Base-by-base conservation (phyloP, 2,329 filamentous ascomycete species). In the Sclerotinia trifoliorum region DNA sequence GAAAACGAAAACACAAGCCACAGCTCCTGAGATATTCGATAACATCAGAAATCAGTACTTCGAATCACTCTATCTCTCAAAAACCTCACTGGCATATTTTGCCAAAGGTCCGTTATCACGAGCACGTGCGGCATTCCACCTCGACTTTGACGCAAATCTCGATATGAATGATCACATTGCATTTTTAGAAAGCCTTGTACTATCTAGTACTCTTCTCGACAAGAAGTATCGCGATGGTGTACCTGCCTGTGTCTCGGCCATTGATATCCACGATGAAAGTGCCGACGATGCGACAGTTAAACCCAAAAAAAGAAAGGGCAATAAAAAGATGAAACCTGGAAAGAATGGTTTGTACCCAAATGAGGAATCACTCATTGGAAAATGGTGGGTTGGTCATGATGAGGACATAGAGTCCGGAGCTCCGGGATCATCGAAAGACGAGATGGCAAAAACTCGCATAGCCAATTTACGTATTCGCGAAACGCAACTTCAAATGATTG, bases 41-140 rank as follows among this genome's bases (percentile, higher is more conserved):
- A 85, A 82, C 70, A 82, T 90, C 68, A 81, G 86, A 66, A 80
- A 78, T 35, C 83, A 88, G 62, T 86, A 90, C 78, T 81, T 85
- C 67, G 84, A 88, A 68, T 82, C 83, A 7, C 78, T 90, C 1
- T 89, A 88, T 81, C 82, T 87, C 79, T 87, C 89, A 68, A 84
- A 86, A 82, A 91, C 90, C 46, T 92, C 91, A 4, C 80, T 94
- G 68, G 91, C 91, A 68, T 95, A 94, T 78, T 94, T 94, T 78
- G 89, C 89, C 26, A 95, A 95, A 80, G 92, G 91, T 0, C 90
- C 92, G 1, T 80, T 95, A 26, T 92, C 91, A 56, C 85, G 91
- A 73, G 89, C 90, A 57, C 86, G 91, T 69, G 90, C 89, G 58
- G 85, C 88, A 19, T 92, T 92, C 71, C 86, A 88, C 68, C 79